Percentiles rank a stretch among this genome's conserved stretches.
Conservation (phyloP, 345 rosid species). For the Aurinia saxatilis region DNA sequence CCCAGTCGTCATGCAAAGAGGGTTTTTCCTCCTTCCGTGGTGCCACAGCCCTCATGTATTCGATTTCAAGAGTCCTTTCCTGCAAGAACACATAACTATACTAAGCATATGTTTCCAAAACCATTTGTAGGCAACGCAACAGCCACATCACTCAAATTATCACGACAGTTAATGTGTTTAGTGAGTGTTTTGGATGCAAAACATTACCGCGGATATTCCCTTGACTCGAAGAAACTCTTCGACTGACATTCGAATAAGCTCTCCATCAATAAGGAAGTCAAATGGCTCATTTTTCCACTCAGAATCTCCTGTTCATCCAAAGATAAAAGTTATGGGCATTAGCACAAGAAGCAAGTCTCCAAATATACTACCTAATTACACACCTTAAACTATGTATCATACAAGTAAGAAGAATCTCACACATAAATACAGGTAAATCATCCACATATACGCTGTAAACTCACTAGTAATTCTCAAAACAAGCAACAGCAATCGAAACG, state of each 20-base stretch:
- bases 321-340: neutral
- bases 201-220: constrained; percentile 78
- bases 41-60: constrained; percentile 76
- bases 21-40: constrained; percentile 79
- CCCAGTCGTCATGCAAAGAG: constrained; percentile 94
- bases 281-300: constrained; percentile 73
- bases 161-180: neutral
- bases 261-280: constrained; percentile 89
- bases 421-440: neutral
- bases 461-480: too few species aligned
- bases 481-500: neutral
- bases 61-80: constrained; percentile 91
- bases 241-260: constrained; percentile 82
- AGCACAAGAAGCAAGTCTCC: neutral
- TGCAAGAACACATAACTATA: constrained; percentile 22
- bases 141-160: neutral
- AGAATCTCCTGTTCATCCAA: constrained; percentile 44
- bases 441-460: too few species aligned
- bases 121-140: neutral
- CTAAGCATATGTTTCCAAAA: neutral
- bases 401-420: neutral
- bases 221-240: constrained; percentile 80
- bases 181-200: neutral
- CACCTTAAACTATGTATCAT: neutral
- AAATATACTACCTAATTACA: neutral